phyloP scores from a whole-genome alignment of 2,329 filamentous ascomycete genomes.

The Remersonia thermophila region DNA sequence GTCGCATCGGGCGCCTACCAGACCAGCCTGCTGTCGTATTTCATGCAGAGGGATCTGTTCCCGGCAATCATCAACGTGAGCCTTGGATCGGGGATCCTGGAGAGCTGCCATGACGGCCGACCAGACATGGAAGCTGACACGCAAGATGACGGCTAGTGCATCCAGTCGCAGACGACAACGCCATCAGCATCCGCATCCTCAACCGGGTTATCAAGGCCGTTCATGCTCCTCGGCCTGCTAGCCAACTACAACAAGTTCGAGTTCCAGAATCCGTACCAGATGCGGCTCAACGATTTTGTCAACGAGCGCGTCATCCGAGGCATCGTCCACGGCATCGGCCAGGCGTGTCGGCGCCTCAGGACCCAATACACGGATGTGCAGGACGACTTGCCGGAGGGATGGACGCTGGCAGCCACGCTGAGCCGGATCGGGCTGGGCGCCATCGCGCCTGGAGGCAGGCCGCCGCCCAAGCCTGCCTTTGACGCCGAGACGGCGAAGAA shows the following conservation, averaged over 20 bases:
- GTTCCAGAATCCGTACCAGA: conserved; percentile 89
- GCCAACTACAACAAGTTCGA: conserved; percentile 99
- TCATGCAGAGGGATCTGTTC: conserved; percentile 89
- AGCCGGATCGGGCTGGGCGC: conserved; percentile 73
- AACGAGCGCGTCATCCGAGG: conserved; percentile 79
- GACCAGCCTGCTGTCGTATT: conserved; percentile 85
- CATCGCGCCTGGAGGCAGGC: conserved; percentile 56
- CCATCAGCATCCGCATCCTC: conserved; percentile 29
- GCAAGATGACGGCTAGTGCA: too few species aligned
- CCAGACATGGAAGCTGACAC: too few species aligned
- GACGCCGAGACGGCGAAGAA: conserved; percentile 72
- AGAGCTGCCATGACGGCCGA: background rate
- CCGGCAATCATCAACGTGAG: conserved; percentile 84
- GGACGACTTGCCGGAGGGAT: conserved; percentile 81
- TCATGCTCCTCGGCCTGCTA: conserved; percentile 72
- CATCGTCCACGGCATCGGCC: conserved; percentile 64
- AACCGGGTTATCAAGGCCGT: conserved; percentile 55
- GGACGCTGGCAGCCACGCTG: conserved; percentile 71
- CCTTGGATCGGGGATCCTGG: background rate
- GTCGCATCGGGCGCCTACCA: conserved; percentile 91
- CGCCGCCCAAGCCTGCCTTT: conserved; percentile 46
- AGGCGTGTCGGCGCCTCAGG: conserved; percentile 55
- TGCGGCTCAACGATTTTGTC: conserved; percentile 87
- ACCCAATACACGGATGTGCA: conserved; percentile 73
- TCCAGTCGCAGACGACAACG: conserved; percentile 36